phyloP scores from a whole-genome alignment of 2,329 filamentous ascomycete species.

The Alternaria atra region DNA sequence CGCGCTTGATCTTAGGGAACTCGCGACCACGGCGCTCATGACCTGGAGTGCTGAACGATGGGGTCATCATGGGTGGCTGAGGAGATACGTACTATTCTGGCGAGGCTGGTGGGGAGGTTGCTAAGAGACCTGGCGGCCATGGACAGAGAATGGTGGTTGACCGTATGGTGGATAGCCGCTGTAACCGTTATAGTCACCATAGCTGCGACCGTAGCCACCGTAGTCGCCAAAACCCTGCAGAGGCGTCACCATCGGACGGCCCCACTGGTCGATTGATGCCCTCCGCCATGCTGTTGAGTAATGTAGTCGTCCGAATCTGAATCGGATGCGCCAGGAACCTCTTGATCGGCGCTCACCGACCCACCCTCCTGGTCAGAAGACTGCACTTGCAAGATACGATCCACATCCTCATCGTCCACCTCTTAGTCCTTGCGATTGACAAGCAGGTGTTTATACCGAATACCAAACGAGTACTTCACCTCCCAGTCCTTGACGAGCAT shows the following conservation, averaged over 20 bases:
- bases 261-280: constrained; percentile 12
- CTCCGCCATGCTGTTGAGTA: constrained; percentile 7
- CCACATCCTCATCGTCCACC: constrained; percentile 33
- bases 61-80: constrained; percentile 1
- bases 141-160: background rate
- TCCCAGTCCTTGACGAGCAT: constrained; percentile 39
- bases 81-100: background rate
- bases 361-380: too few relatives aligned
- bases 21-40: background rate
- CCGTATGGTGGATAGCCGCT: background rate
- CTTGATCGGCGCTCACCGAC: constrained; percentile 1
- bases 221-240: background rate
- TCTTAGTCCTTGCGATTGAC: constrained; percentile 27
- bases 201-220: constrained; percentile 9
- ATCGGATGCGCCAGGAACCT: constrained; percentile 3
- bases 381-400: constrained; percentile 26
- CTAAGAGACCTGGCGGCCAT: background rate
- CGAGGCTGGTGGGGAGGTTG: constrained; percentile 7
- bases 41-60: constrained; percentile 4
- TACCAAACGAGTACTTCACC: constrained; percentile 31
- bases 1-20: constrained; percentile 26
- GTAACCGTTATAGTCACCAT: background rate
- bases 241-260: constrained; percentile 2
- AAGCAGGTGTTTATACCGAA: constrained; percentile 45
- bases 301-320: constrained; percentile 12